These are phyloP conservation scores for Fraxinus pennsylvanica DNA, from an alignment of 257 asterid genomes.

Conservation along the genomic window DNA sequence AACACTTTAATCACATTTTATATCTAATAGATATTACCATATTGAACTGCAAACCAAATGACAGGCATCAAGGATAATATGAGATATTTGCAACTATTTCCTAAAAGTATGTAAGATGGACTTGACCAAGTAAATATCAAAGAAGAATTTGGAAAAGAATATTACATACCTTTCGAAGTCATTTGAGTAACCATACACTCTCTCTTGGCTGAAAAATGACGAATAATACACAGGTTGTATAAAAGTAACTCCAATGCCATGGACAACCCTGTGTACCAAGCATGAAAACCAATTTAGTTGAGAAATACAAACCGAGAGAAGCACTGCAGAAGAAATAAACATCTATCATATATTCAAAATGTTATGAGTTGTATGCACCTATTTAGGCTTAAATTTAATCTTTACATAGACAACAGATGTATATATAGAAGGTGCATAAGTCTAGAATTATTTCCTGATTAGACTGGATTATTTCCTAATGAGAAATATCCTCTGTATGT, in stretches of 20 bases:
- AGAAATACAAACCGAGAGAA: slow-evolving; percentile 13
- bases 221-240: slow-evolving; percentile 74
- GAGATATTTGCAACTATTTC: slow-evolving; percentile 10
- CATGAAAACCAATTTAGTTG: slow-evolving; percentile 21
- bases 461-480: too few species aligned
- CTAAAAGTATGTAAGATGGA: neutral
- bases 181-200: slow-evolving; percentile 63
- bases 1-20: neutral
- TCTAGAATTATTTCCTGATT: too few species aligned
- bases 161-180: slow-evolving; percentile 77
- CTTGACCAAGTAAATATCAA: slow-evolving; percentile 12
- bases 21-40: slow-evolving; percentile 13
- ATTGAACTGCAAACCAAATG: slow-evolving; percentile 16
- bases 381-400: too few species aligned
- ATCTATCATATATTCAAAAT: neutral
- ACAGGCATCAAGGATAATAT: neutral
- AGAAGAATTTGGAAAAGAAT: neutral
- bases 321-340: neutral
- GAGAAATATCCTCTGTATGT: too few species aligned
- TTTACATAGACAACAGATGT: too few species aligned
- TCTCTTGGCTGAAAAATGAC: slow-evolving; percentile 59
- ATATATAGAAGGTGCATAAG: too few species aligned
- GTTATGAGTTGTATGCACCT: too few species aligned
- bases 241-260: slow-evolving; percentile 80
- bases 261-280: slow-evolving; percentile 61